phyloP scores from a whole-genome alignment of 805 yeast genomes.

The Saturnispora sekii region DNA sequence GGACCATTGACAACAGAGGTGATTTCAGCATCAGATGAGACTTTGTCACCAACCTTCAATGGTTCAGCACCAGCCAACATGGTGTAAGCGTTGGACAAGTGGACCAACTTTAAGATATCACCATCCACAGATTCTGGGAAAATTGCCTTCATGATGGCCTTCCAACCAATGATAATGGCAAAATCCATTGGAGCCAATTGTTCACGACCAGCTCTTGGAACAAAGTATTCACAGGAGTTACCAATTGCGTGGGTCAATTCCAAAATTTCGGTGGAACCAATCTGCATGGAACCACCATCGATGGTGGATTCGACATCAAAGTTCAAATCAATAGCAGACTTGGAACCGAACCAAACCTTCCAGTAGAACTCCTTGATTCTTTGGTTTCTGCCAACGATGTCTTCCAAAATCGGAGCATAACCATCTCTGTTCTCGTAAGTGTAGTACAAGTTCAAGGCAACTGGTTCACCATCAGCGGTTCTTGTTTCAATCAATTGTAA shows the following conservation, averaged over 20 bases:
- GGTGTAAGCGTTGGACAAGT: conserved; percentile 87
- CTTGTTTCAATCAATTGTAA: conserved; percentile 79
- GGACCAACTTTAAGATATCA: conserved; percentile 88
- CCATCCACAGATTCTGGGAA: conserved; percentile 97
- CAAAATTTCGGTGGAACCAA: conserved; percentile 68
- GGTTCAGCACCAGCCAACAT: conserved; percentile 91
- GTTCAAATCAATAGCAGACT: conserved; percentile 50
- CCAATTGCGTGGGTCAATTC: conserved; percentile 97
- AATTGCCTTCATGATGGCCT: conserved; percentile 94
- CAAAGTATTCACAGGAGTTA: conserved; percentile 93
- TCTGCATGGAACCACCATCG: conserved; percentile 56
- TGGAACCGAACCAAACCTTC: conserved; percentile 85
- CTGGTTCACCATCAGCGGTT: conserved; percentile 68
- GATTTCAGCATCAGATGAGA: conserved; percentile 73
- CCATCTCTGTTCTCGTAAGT: conserved; percentile 77
- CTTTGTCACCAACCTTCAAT: conserved; percentile 78
- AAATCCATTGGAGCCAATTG: conserved; percentile 98
- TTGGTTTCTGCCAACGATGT: conserved; percentile 81
- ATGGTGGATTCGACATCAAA: conserved; percentile 65
- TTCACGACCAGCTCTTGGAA: conserved; percentile 73
- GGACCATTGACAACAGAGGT: conserved; percentile 85
- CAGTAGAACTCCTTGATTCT: conserved; percentile 95
- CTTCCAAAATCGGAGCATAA: conserved; percentile 90
- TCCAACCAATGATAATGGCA: conserved; percentile 98
- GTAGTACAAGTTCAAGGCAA: conserved; percentile 68